Evolutionary conservation across 345 rosid species (phyloP).

Genomic region (Pseudoturritis turrita): DNA sequence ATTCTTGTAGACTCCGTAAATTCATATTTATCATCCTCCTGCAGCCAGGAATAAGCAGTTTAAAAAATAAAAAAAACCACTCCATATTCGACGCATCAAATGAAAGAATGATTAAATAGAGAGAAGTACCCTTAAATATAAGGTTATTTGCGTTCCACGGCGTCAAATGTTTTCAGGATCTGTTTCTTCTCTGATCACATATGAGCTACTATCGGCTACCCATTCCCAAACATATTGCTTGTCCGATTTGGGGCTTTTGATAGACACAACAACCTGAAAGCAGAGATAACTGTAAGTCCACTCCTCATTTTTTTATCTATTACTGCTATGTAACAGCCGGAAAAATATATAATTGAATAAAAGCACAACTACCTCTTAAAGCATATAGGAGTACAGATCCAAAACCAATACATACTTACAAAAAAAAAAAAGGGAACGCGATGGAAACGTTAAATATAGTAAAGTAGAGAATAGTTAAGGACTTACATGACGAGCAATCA

Average conservation of each 20-base stretch:
- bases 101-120: not conserved
- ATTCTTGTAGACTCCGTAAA: conserved; percentile 68
- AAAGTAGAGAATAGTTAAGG: not conserved
- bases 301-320: not conserved
- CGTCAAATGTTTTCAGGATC: conserved; percentile 66
- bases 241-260: conserved; percentile 92
- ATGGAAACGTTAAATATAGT: not conserved
- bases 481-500: conserved; percentile 91
- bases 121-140: conserved; percentile 66
- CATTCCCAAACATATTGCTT: conserved; percentile 97
- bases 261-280: conserved; percentile 80
- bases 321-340: not conserved
- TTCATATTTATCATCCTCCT: conserved; percentile 94
- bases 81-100: not conserved
- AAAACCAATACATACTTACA: not conserved
- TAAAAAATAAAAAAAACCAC: not conserved
- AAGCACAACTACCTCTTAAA: not conserved
- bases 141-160: conserved; percentile 93
- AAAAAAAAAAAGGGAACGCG: not conserved
- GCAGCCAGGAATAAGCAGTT: conserved; percentile 18
- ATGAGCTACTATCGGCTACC: conserved; percentile 85
- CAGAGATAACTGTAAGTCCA: conserved; percentile 7
- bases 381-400: not conserved
- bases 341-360: not conserved
- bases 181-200: conserved; percentile 80